Base-by-base conservation (phyloP, 2,329 filamentous ascomycete species). In the Gaeumannomyces tritici region DNA sequence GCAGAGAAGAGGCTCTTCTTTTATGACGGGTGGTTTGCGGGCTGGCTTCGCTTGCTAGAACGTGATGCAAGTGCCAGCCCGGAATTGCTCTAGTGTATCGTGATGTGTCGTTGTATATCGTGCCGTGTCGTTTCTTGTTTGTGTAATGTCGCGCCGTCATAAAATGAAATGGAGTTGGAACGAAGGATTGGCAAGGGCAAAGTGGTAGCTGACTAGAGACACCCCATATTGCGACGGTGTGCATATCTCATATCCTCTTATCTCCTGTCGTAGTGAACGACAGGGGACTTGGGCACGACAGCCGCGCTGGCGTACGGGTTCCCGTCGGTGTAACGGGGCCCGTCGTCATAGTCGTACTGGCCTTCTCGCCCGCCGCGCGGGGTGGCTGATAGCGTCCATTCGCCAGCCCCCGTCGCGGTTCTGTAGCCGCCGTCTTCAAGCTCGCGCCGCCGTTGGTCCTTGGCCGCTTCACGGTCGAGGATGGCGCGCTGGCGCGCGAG, bases 291-390 rank as follows among this genome's bases (percentile, higher is more conserved):
- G 55, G 79, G 76, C 60, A 82, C 69, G 56, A 74, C 69, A 58
- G 72, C 70, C 56, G 24, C 21, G 15, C 24, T 6, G 27, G 74
- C 70, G 67, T 81, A 81, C 3, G 80, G 76, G 64, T 79, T 79
- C 61, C 76, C 79, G 65, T 82, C 78, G 57, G 73, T 69, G 67
- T 80, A 81, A 64, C 71, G 77, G 62, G 79, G 77, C 61, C 74
- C 76, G 55, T 80, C 78, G 63, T 76, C 70, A 64, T 75, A 74
- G 65, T 47, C 54, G 26, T 47, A 26, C 8, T 27, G 55, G 12
- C 60, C 27, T 3, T 57, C 29, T 33, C 74, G 74, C 66, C 72
- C 72, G 64, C 70, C 67, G 64, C 72, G 73, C 55, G 73, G 70
- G 66, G 77, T 73, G 70, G 74, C 73, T 66, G 76, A 71, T 61